Evolutionary conservation across 2,329 filamentous ascomycete genomes (phyloP), one percentile per base, ranked within the genome.

Genomic region (Xylariaceae sp.): DNA sequence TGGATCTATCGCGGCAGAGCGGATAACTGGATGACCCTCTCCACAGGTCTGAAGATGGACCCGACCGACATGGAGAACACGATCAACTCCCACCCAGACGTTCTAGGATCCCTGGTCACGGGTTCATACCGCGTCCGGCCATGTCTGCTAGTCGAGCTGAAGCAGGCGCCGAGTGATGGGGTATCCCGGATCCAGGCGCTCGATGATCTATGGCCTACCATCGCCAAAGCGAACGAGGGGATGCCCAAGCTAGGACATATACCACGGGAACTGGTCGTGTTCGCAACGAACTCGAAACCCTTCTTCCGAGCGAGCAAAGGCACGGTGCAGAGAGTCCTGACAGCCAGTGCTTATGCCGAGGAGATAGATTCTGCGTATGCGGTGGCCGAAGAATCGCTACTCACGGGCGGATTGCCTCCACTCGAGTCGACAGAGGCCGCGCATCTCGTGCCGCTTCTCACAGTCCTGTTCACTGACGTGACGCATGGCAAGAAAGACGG

Each of bases 21-120:
- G 2, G 52, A 57, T 24, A 55, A 55, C 36, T 55, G 53, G 50
- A 62, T 63, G 2, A 64, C 63, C 14, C 69, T 67, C 48, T 62
- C 67, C 28, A 67, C 63, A 26, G 62, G 62, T 1, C 61, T 64
- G 4, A 67, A 59, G 37, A 61, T 62, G 40, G 64, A 67, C 4
- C 63, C 64, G 3, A 65, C 56, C 2, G 66, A 52, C n/a, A 67
- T 62, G 36, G 66, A 61, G 57, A 62, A 66, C 13, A 56, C 52
- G 0, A 64, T 64, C 8, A 60, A 61, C 1, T 38, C 50, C 7
- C 47, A 50, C 15, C 47, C 47, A 1, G 45, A 50, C 6, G 51
- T 56, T 9, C 45, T 29, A 11, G 52, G 53, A 15, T 52, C 44
- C 5, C 41, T 56, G n/a, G 43, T 53, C 2, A 50, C 53, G 5